Base-by-base conservation (phyloP, 208 protist genomes). In the Wallacemonas rigidus region DNA sequence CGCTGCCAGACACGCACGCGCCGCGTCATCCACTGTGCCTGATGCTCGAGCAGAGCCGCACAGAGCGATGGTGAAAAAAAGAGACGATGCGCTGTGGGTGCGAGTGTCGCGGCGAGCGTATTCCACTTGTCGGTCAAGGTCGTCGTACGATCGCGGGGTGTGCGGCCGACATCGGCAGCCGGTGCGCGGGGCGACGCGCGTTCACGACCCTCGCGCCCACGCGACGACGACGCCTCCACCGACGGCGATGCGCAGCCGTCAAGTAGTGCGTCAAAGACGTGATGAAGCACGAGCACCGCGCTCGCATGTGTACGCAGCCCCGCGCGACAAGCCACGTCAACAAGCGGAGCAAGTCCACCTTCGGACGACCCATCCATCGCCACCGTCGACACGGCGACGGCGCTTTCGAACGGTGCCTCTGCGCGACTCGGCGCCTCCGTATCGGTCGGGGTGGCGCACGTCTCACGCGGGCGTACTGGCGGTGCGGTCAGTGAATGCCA, bases 231-330 rank as follows among this genome's bases (percentile, higher is more conserved):
- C 8, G 6, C 45, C 45, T 50, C 12, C 8, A 14, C 45, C 0
- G 48, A 36, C 12, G 79, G 75, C 54, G 56, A 58, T 14, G 48
- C 50, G 1, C 43, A 48, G 60, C 75, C 69, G 15, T 50, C 41
- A 0, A 72, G 17, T 7, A 72, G 6, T 11, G 70, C 57, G 15
- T 57, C 70, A 3, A 62, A 9, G 14, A 75, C 47, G 48, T 61
- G 70, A 11, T 68, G 70, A 12, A 75, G 43, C 7, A 68, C 39
- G 50, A 75, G 40, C 15, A 53, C 70, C 6, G 70, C 56, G 35
- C 56, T 41, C 5, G 63, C 70, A 5, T 17, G 45, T 15, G 70
- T 61, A 5, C 44, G 35, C 3, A 75, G 39, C 4, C 70, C 70
- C 2, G 43, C n/a, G 43, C 53, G 57, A 36, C 57, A 75, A 40